Evolutionary conservation across 2,329 filamentous ascomycete species (phyloP).

Genomic region (Sporothrix curviconia): DNA sequence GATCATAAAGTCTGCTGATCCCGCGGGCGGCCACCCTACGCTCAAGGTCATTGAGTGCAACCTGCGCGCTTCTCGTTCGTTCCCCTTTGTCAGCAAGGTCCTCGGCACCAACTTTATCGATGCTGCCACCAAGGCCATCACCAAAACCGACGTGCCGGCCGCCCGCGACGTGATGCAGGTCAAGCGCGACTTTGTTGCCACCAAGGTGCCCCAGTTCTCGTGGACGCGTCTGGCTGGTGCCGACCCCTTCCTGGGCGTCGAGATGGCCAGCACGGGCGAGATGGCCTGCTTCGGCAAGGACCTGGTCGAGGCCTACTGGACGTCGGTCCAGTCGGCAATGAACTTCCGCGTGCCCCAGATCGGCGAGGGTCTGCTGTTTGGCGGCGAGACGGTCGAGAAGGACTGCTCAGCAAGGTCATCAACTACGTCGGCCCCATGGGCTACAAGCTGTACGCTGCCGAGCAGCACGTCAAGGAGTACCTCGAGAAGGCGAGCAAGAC

Average conservation of each 20-base stretch:
- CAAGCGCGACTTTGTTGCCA: constrained; percentile 87
- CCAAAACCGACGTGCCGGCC: constrained; percentile 70
- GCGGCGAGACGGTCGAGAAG: constrained; percentile 60
- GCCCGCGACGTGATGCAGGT: constrained; percentile 81
- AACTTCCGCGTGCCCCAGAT: constrained; percentile 97
- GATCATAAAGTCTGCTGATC: constrained; percentile 97
- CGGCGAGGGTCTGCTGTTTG: constrained; percentile 90
- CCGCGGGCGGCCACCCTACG: constrained; percentile 64
- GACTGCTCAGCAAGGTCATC: constrained; percentile 67
- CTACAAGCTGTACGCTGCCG: constrained; percentile 90
- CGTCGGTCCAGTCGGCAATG: constrained; percentile 93
- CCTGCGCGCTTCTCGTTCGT: constrained; percentile 88
- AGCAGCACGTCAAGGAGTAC: constrained; percentile 71
- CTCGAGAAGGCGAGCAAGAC: constrained; percentile 63
- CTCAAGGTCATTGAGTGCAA: constrained; percentile 99
- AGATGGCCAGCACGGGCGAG: constrained; percentile 95
- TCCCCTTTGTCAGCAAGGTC: constrained; percentile 97
- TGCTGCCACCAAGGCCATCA: constrained; percentile 86
- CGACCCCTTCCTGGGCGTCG: constrained; percentile 94
- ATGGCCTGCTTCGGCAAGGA: constrained; percentile 98
- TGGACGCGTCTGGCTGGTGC: constrained; percentile 97
- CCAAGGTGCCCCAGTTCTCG: constrained; percentile 97
- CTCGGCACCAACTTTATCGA: constrained; percentile 97
- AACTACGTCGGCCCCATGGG: constrained; percentile 82
- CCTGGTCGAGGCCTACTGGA: constrained; percentile 95